These are phyloP conservation scores for Sicyos edulis DNA, from an alignment of 306 rosid genomes.

Conservation along the genomic window DNA sequence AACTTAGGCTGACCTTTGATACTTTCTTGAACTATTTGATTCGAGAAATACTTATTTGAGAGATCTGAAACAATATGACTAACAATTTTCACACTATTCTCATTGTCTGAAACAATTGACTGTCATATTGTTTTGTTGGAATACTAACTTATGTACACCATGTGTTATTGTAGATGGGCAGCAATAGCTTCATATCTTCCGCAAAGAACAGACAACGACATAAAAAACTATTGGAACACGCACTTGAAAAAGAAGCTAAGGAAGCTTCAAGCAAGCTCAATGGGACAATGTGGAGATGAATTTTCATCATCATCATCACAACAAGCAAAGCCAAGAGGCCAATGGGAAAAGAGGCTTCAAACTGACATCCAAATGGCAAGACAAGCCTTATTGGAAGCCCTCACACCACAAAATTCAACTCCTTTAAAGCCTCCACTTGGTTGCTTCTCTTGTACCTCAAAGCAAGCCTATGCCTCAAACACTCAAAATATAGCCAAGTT, in stretches of 20 bases:
- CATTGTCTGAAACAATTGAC: too few relatives aligned
- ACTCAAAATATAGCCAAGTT: constrained; percentile 44
- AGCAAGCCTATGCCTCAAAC: constrained; percentile 29
- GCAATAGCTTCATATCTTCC: constrained; percentile 75
- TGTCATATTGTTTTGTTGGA: background rate
- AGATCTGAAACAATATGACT: background rate
- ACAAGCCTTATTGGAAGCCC: constrained; percentile 51
- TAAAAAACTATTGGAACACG: constrained; percentile 67
- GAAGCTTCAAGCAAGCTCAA: constrained; percentile 31
- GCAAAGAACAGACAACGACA: constrained; percentile 66
- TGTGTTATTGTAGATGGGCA: constrained; percentile 46
- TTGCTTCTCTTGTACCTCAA: constrained; percentile 33
- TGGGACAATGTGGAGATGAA: constrained; percentile 12
- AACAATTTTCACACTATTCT: too few relatives aligned
- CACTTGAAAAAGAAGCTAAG: constrained; percentile 54
- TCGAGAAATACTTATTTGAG: background rate
- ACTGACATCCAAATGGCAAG: constrained; percentile 56
- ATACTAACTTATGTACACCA: background rate
- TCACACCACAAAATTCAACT: constrained; percentile 36
- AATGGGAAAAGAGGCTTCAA: constrained; percentile 25
- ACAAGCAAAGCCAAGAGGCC: too few relatives aligned
- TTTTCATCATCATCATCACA: too few relatives aligned
- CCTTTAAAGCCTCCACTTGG: background rate
- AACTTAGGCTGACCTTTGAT: too few relatives aligned
- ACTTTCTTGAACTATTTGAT: too few relatives aligned